These are phyloP conservation scores for Hyphodiscus hymeniophilus DNA, from an alignment of 495 filamentous ascomycete genomes.

Conservation along the genomic window DNA sequence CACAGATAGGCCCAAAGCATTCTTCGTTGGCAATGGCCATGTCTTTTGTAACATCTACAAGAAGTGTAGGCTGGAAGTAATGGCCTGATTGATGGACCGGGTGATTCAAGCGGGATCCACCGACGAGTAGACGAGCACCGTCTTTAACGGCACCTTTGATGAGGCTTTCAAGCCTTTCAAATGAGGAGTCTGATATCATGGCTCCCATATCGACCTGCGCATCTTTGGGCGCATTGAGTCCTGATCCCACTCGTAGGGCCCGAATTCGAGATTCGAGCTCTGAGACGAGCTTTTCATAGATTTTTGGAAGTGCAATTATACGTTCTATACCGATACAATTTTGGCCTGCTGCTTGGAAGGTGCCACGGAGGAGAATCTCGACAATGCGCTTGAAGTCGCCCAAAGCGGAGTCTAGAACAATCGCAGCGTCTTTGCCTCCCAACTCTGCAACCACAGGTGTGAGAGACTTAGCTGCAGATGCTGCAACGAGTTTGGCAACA, in stretches of 20 bases:
- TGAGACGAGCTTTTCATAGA: slow-evolving; percentile 64
- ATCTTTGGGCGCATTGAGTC: slow-evolving; percentile 43
- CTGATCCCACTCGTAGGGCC: slow-evolving; percentile 60
- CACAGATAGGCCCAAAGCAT: slow-evolving; percentile 85
- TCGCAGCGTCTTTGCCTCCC: slow-evolving; percentile 92
- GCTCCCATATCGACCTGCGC: slow-evolving; percentile 72
- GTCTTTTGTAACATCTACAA: slow-evolving; percentile 68
- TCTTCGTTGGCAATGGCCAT: slow-evolving; percentile 89
- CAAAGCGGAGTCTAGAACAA: slow-evolving; percentile 71
- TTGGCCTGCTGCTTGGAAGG: slow-evolving; percentile 94
- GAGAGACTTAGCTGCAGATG: slow-evolving; percentile 72
- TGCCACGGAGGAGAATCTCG: slow-evolving; percentile 79
- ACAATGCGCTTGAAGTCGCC: slow-evolving; percentile 60
- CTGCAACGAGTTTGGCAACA: slow-evolving; percentile 81
- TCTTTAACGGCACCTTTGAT: slow-evolving; percentile 66
- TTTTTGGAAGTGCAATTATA: slow-evolving; percentile 66
- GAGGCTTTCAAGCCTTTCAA: slow-evolving; percentile 59
- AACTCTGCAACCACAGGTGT: slow-evolving; percentile 83
- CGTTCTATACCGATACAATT: slow-evolving; percentile 98
- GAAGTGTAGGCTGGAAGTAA: slow-evolving; percentile 85
- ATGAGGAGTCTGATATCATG: slow-evolving; percentile 71
- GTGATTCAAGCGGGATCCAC: slow-evolving; percentile 67
- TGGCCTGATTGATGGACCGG: slow-evolving; percentile 66
- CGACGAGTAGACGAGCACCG: slow-evolving; percentile 74
- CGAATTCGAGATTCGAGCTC: slow-evolving; percentile 65